These are phyloP conservation scores for Wallacemonas sp. DNA, from an alignment of 208 protist genomes.

Conservation along the genomic window DNA sequence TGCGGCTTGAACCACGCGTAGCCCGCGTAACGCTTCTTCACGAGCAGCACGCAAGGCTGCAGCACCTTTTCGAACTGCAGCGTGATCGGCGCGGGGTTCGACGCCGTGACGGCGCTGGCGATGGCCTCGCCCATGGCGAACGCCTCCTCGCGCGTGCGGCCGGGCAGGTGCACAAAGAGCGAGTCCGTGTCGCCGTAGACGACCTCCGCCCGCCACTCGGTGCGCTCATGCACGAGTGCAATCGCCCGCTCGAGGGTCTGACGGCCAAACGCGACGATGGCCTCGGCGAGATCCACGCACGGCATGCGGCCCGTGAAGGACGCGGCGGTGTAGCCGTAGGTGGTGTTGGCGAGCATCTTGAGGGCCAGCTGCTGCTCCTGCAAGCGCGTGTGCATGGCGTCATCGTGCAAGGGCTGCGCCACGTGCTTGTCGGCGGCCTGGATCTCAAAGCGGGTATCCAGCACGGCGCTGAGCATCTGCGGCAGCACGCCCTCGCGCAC, in stretches of 20 bases:
- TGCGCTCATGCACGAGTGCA: constrained; percentile 94
- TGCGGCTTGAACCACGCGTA: constrained; percentile 96
- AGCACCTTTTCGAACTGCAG: constrained; percentile 99
- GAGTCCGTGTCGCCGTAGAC: constrained; percentile 99
- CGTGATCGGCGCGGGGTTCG: constrained; percentile 95
- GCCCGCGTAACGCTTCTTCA: constrained; percentile 99
- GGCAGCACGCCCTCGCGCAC: constrained; percentile 73
- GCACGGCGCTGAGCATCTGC: constrained; percentile 69
- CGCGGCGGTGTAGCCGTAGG: constrained; percentile 99
- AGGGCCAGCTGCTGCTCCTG: constrained; percentile 98
- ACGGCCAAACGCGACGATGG: constrained; percentile 98
- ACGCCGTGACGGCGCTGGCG: constrained; percentile 91
- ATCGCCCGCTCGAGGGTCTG: constrained; percentile 99
- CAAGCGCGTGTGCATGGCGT: constrained; percentile 64
- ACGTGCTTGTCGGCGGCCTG: constrained; percentile 75
- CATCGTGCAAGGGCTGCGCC: constrained; percentile 47
- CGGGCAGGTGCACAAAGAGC: constrained; percentile 95
- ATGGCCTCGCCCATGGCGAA: constrained; percentile 75
- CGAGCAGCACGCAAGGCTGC: constrained; percentile 99
- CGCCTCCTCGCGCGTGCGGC: constrained; percentile 58
- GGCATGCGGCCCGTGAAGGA: constrained; percentile 98
- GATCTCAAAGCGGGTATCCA: constrained; percentile 84
- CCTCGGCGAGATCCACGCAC: constrained; percentile 95
- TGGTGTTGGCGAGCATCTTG: constrained; percentile 99
- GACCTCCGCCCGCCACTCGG: constrained; percentile 94